Evolutionary conservation across 2,329 filamentous ascomycete species (phyloP), one percentile per base, ranked within the genome.

Genomic region (Botrytis medusae): DNA sequence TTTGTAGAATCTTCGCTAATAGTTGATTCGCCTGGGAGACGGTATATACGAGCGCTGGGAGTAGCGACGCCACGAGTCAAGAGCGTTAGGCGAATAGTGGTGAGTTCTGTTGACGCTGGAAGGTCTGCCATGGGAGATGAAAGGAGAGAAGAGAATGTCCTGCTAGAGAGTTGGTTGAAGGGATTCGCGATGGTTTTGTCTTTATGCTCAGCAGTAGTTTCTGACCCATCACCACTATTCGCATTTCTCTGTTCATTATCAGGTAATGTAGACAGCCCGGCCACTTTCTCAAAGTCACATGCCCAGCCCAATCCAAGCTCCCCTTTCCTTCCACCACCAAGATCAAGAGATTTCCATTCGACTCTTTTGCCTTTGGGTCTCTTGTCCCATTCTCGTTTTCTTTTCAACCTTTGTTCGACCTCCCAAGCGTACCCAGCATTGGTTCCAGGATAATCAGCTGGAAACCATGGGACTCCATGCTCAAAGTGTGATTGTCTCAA

Each of bases 221-320:
- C 62, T 54, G 61, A 6, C 20, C 32, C 61, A 32, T 16, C n/a
- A 34, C 42, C n/a, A 6, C 57, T 37, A 46, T 6, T 37, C 20
- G 51, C 42, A 46, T 75, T 51, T 4, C 57, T 73, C 16, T 74
- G 64, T 37, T 77, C 71, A 48, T 42, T 69, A 5, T 72, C 64
- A 14, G 71, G 59, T 6, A 74, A 20, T 32, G 51, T 40, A 60
- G 61, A 16, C 16, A 76, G 14, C 10, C 74, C 75, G 67, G 76
- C 57, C 29, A 80, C 54, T 34, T 71, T 84, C 79, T 94, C 91
- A 87, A 94, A 97, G 79, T 97, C 93, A 82, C 93, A 97, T 16
- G 90, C 89, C 87, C 93, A 93, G 0, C 94, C 94, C 70, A 88
- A 84, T 2, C 96, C 96, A 46, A 97, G 79, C 81, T 98, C 96